Evolutionary conservation across 306 rosid genomes (phyloP), one percentile per base, ranked within the genome.

Genomic region (Trichosanthes cucumerina): DNA sequence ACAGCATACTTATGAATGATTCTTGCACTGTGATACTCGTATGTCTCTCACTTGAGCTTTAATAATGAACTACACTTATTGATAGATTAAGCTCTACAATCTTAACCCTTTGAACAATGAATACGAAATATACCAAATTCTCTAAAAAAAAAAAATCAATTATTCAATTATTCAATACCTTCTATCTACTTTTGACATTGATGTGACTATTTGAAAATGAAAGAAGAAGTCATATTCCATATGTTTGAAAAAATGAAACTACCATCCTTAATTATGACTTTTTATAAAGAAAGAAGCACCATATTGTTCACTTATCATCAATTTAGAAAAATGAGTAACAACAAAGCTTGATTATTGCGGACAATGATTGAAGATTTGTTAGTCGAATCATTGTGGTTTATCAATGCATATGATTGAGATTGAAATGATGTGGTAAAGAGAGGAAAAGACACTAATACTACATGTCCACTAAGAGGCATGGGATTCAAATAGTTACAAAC

Each of bases 301-400:
- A 23, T 57, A 57, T 58, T 60, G 39, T 78, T 82, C 69, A 74
- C 78, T 80, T 85, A 78, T 63, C 81, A 66, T 38, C n/a, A 56
- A 63, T 81, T 76, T 80, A 79, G 83, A 79, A 81, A 76, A 81
- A 60, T 34, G 83, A 82, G 85, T 81, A 76, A 80, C 78, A 80
- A 68, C 52, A 19, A 81, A 77, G 56, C 77, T 60, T 85, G 82
- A 84, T 85, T 70, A 83, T 85, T 79, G 49, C 81, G 71, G 87
- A 83, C 81, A 69, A 84, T 79, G 83, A 86, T 85, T 82, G 84
- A 21, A 74, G 80, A 44, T 80, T 69, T 76, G 78, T 79, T 82
- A 84, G 87, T 84, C 71, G 85, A 85, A 83, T 81, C 83, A 80
- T 86, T 79, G 78, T 81, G 78, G 31, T 66, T 71, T 69, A 43